A percentile compares a stretch with the other conserved stretches of the same genome.
These are phyloP conservation scores for Aureobasidium subglaciale DNA, from an alignment of 2,329 filamentous ascomycete genomes.

Conservation along the genomic window DNA sequence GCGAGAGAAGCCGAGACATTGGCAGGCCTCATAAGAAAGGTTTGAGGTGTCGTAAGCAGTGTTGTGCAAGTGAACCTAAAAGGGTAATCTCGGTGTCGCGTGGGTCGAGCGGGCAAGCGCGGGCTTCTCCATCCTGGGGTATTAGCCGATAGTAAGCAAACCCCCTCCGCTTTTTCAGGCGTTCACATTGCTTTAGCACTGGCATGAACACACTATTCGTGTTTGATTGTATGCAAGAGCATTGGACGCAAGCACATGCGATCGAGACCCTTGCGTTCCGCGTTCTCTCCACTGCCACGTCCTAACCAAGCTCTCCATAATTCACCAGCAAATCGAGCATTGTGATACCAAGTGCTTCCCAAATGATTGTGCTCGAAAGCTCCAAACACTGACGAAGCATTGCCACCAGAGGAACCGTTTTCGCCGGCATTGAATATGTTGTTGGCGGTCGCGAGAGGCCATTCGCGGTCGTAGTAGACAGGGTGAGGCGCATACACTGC, in stretches of 20 bases:
- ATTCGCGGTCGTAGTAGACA: not conserved
- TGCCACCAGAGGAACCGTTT: not conserved
- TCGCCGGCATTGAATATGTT: not conserved
- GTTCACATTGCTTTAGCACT: no score
- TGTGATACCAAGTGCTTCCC: not conserved
- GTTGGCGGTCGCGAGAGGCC: not conserved
- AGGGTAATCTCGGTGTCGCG: not conserved
- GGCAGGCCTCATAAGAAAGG: no score
- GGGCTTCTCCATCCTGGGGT: no score
- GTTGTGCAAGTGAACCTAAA: no score
- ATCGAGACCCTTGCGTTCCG: not conserved
- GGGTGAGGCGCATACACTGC: not conserved
- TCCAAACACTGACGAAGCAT: not conserved
- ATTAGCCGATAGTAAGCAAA: not conserved
- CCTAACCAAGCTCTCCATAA: not conserved
- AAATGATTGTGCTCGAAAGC: not conserved
- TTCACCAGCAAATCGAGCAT: not conserved
- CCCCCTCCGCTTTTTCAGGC: no score
- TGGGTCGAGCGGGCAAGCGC: not conserved
- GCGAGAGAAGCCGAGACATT: no score
- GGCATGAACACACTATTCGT: not conserved
- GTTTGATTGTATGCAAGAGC: conserved; percentile 1
- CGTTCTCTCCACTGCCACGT: not conserved
- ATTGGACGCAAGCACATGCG: not conserved
- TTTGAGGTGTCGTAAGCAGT: no score